These are phyloP conservation scores for Globisporangium paddicum DNA, from an alignment of 352 stramenopile species.

Conservation along the genomic window DNA sequence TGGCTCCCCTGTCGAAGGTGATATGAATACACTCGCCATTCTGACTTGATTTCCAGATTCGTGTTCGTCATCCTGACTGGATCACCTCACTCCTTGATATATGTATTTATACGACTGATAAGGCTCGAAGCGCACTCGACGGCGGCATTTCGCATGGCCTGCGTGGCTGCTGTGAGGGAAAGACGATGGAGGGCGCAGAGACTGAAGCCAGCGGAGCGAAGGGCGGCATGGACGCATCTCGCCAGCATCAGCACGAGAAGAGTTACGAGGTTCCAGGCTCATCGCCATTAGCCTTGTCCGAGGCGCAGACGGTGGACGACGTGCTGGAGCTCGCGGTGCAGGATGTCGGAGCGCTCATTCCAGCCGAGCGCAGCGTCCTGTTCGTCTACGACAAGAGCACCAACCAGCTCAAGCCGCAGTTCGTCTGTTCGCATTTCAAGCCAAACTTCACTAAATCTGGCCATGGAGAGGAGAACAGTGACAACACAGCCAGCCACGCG, in stretches of 20 bases:
- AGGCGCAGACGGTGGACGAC: not conserved
- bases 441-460: not conserved
- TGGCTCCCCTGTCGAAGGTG: not conserved
- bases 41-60: too few relatives aligned
- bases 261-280: not conserved
- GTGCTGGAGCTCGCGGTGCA: slow-evolving; percentile 33
- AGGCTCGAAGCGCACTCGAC: not conserved
- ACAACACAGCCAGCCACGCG: not conserved
- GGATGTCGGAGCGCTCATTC: slow-evolving; percentile 34
- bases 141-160: not conserved
- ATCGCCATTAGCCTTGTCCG: not conserved
- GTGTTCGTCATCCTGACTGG: not conserved
- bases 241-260: not conserved
- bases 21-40: not conserved
- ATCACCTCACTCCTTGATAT: not conserved
- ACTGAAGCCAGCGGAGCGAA: not conserved
- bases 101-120: not conserved
- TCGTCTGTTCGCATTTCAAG: slow-evolving; percentile 16
- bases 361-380: slow-evolving; percentile 40
- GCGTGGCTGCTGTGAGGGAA: not conserved
- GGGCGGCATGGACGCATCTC: not conserved
- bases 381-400: slow-evolving; percentile 51
- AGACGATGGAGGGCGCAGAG: not conserved
- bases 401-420: slow-evolving; percentile 37
- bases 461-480: not conserved